A percentile compares a stretch with the other conserved stretches of the same genome.
Conservation (phyloP, 2,329 filamentous ascomycete species). For the Magnaporthiopsis incrustans region DNA sequence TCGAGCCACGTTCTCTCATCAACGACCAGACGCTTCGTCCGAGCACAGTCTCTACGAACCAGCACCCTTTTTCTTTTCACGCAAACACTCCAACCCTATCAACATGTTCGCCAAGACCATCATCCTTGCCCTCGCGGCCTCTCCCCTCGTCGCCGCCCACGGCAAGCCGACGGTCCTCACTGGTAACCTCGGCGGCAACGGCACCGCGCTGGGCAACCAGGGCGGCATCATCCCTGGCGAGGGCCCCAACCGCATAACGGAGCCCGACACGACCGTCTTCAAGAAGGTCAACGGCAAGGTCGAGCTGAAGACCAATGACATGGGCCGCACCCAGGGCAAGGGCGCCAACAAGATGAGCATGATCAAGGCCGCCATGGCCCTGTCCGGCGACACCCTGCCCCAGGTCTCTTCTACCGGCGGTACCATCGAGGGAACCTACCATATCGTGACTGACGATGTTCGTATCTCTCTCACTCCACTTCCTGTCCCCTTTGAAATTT, state of each 20-base stretch:
- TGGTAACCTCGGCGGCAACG: slow-evolving; percentile 32
- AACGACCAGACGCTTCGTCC: background rate
- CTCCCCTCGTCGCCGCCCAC: slow-evolving; percentile 22
- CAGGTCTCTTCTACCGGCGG: slow-evolving; percentile 27
- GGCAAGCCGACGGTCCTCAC: slow-evolving; percentile 22
- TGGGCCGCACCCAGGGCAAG: slow-evolving; percentile 27
- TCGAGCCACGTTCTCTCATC: background rate
- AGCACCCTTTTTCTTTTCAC: no score
- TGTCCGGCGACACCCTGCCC: slow-evolving; percentile 29
- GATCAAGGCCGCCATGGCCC: slow-evolving; percentile 24
- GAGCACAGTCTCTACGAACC: background rate
- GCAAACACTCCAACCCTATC: background rate
- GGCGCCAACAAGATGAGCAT: slow-evolving; percentile 28
- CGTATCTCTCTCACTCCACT: no score
- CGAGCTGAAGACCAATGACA: slow-evolving; percentile 26
- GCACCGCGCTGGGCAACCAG: slow-evolving; percentile 32
- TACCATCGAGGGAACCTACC: slow-evolving; percentile 26
- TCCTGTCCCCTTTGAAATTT: no score
- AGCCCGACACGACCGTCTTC: slow-evolving; percentile 39
- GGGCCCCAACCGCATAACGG: slow-evolving; percentile 31
- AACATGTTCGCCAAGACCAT: slow-evolving; percentile 21
- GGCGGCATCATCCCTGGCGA: slow-evolving; percentile 31
- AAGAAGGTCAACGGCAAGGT: slow-evolving; percentile 13
- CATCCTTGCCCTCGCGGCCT: slow-evolving; percentile 19
- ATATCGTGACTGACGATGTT: slow-evolving; percentile 31